Evolutionary conservation across 495 filamentous ascomycete genomes (phyloP).

Genomic region (Daldinia loculata): DNA sequence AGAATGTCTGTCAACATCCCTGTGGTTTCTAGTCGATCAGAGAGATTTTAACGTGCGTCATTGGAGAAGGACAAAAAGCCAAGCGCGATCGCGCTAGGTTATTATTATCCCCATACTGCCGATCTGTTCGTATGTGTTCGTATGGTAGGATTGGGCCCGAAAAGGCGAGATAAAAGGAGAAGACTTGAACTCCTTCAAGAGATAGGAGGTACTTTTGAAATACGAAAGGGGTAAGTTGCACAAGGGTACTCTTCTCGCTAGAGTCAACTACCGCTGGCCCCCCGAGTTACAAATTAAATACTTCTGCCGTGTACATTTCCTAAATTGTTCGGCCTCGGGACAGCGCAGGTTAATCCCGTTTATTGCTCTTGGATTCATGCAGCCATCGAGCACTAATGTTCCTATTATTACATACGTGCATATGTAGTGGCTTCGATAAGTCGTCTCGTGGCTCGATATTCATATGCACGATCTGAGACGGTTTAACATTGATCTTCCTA

Average conservation of each 20-base stretch:
- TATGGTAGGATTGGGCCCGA: conserved; percentile 13
- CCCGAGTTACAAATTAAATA: neutral
- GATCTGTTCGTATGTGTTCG: conserved; percentile 26
- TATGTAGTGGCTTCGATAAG: neutral
- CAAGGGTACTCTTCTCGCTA: neutral
- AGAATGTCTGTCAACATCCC: conserved; percentile 38
- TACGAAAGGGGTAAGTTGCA: neutral
- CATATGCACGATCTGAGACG: neutral
- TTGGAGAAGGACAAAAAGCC: conserved; percentile 32
- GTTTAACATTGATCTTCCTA: neutral
- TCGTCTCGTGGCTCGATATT: neutral
- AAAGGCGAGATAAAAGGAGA: conserved; percentile 40
- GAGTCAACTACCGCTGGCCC: neutral
- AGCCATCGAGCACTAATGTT: neutral
- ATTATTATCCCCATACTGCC: conserved; percentile 28
- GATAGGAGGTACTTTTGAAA: neutral
- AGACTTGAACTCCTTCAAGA: conserved; percentile 6
- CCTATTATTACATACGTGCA: conserved; percentile 2
- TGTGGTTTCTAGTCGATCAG: conserved; percentile 33
- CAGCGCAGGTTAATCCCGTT: neutral
- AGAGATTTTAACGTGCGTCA: conserved; percentile 25
- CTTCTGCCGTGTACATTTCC: neutral
- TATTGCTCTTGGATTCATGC: neutral
- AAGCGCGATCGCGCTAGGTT: conserved; percentile 38
- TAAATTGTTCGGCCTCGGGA: neutral